A percentile compares a stretch with the other conserved stretches of the same genome.
These are phyloP conservation scores for Persicaria tinctoria DNA, from an alignment of 148 eudicot species.

Conservation along the genomic window DNA sequence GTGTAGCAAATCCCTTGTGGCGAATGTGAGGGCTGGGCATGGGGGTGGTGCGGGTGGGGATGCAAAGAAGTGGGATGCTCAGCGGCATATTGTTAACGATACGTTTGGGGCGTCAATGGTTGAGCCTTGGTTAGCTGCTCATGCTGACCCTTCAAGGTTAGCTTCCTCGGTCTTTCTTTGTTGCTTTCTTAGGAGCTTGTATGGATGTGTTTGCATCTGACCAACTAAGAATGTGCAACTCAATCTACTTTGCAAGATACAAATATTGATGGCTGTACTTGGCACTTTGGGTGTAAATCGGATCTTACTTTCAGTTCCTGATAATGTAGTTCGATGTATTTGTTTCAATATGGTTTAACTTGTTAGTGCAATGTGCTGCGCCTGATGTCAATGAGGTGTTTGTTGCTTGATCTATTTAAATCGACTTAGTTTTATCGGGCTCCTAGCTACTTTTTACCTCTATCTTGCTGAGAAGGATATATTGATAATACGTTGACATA, in stretches of 20 bases:
- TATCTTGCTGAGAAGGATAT: neutral
- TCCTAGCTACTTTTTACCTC: neutral
- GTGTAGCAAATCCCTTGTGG: slow-evolving; percentile 54
- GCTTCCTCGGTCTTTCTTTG: neutral
- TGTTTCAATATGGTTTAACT: neutral
- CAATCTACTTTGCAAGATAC: neutral
- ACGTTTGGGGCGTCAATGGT: slow-evolving; percentile 87
- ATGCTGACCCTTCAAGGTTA: slow-evolving; percentile 86
- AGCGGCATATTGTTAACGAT: slow-evolving; percentile 49
- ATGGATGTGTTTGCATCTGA: slow-evolving; percentile 2
- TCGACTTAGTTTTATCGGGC: neutral
- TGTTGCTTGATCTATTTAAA: neutral
- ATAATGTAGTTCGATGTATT: neutral
- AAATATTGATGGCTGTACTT: neutral
- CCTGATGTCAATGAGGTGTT: neutral
- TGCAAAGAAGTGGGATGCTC: slow-evolving; percentile 53
- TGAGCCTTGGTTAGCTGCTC: slow-evolving; percentile 99
- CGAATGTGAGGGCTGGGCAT: slow-evolving; percentile 16
- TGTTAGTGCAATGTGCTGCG: neutral
- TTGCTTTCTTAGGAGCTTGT: neutral
- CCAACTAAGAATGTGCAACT: neutral
- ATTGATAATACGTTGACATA: neutral
- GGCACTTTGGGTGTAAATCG: neutral
- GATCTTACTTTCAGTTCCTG: neutral
- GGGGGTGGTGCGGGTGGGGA: slow-evolving; percentile 28